These are phyloP conservation scores for Sarcodon aspratus DNA, from an alignment of 768 basidiomycete genomes.

Conservation along the genomic window DNA sequence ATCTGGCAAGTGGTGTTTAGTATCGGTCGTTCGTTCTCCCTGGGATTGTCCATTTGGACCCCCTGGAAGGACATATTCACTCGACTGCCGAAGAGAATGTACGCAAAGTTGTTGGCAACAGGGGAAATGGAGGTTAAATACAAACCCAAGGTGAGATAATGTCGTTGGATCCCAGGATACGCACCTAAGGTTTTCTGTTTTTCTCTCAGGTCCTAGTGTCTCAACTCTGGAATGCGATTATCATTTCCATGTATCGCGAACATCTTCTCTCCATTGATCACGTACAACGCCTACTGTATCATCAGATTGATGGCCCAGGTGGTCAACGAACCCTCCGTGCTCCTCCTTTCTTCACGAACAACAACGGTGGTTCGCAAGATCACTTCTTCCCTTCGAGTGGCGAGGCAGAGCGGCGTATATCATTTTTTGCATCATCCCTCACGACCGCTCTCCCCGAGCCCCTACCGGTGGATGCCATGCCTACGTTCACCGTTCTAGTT, in stretches of 20 bases:
- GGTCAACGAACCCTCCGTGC: conserved; percentile 89
- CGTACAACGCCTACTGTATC: conserved; percentile 93
- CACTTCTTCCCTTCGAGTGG: conserved; percentile 92
- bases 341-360: conserved; percentile 97
- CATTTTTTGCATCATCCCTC: conserved; percentile 96
- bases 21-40: conserved; percentile 78
- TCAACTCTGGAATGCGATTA: conserved; percentile 98
- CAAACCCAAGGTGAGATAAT: conserved; percentile 75
- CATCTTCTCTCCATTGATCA: conserved; percentile 97
- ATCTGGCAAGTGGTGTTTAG: conserved; percentile 97
- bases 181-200: background rate
- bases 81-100: conserved; percentile 93
- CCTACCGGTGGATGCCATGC: conserved; percentile 96
- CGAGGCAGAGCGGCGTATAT: conserved; percentile 95
- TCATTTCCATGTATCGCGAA: conserved; percentile 99
- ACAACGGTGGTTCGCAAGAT: conserved; percentile 51
- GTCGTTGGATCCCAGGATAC: background rate
- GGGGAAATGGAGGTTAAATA: conserved; percentile 99
- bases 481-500: conserved; percentile 98
- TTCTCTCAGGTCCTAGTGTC: conserved; percentile 72
- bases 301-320: conserved; percentile 86
- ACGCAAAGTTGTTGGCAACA: conserved; percentile 92
- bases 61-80: conserved; percentile 98
- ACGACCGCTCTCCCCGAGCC: conserved; percentile 94
- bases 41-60: conserved; percentile 97